These are phyloP conservation scores for Eimeria brunetti DNA, from an alignment of 169 alveolate species.

Conservation along the genomic window DNA sequence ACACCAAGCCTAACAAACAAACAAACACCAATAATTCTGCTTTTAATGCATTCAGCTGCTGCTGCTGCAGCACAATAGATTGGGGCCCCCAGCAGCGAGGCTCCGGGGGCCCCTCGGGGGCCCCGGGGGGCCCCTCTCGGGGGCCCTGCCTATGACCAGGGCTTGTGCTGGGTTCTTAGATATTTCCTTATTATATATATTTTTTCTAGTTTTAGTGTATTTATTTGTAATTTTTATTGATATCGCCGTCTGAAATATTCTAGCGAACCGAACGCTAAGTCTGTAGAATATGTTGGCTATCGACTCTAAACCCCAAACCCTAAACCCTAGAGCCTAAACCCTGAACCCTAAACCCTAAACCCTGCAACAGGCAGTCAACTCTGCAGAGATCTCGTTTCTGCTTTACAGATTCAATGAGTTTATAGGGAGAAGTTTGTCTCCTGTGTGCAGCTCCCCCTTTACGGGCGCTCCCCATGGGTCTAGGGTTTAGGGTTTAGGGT, in stretches of 20 bases:
- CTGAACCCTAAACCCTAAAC: too few species aligned
- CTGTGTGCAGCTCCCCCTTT: too few species aligned
- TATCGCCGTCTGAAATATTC: neutral
- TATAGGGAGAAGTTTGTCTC: too few species aligned
- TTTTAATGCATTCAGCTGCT: neutral
- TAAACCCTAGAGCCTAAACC: neutral
- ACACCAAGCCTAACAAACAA: neutral
- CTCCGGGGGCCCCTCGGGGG: neutral
- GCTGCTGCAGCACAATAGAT: neutral
- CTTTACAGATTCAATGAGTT: too few species aligned
- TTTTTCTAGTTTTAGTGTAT: too few species aligned
- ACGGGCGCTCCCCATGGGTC: too few species aligned
- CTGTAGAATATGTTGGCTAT: neutral
- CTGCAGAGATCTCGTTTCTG: neutral
- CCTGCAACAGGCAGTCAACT: neutral
- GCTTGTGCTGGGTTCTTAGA: neutral
- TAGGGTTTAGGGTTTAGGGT: neutral
- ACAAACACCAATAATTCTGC: neutral
- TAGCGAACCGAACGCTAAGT: neutral
- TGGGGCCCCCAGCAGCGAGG: neutral
- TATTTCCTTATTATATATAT: neutral
- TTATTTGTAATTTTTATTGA: too few species aligned
- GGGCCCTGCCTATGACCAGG: neutral
- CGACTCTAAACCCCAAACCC: neutral
- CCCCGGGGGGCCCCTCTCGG: conserved; percentile 2